These are phyloP conservation scores for Fusarium tricinctum DNA, from an alignment of 2,329 filamentous ascomycete species.

Conservation along the genomic window DNA sequence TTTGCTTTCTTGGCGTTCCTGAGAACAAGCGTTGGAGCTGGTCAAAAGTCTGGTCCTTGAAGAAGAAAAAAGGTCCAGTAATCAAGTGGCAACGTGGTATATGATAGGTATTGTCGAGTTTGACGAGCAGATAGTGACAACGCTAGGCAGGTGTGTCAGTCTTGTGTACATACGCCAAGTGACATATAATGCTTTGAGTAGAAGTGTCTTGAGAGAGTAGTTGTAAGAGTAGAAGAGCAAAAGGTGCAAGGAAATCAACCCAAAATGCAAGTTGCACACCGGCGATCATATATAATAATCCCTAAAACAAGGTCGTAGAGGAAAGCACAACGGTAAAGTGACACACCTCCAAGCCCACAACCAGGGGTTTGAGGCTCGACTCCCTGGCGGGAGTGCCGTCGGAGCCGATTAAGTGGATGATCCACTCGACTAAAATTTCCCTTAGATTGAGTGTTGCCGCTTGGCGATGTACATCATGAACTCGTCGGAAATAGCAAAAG, in stretches of 20 bases:
- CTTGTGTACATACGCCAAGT: not conserved
- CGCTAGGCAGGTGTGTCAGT: slow-evolving; percentile 36
- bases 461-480: slow-evolving; percentile 53
- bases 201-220: not conserved
- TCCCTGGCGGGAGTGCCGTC: slow-evolving; percentile 49
- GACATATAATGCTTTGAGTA: not conserved
- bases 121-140: slow-evolving; percentile 26
- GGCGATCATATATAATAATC: slow-evolving; percentile 48
- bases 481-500: slow-evolving; percentile 36
- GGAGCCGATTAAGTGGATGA: slow-evolving; percentile 50
- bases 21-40: slow-evolving; percentile 34
- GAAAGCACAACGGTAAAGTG: slow-evolving; percentile 41
- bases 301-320: slow-evolving; percentile 42
- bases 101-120: slow-evolving; percentile 13
- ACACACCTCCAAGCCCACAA: slow-evolving; percentile 45
- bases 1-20: slow-evolving; percentile 45
- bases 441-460: slow-evolving; percentile 52
- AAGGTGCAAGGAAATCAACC: slow-evolving; percentile 17
- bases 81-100: slow-evolving; percentile 31
- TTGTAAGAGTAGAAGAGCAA: slow-evolving; percentile 16
- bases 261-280: slow-evolving; percentile 32
- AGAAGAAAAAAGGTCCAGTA: slow-evolving; percentile 22
- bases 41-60: slow-evolving; percentile 33
- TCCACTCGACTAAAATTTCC: slow-evolving; percentile 52
- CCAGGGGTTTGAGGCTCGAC: slow-evolving; percentile 49